A percentile compares a stretch with the other conserved stretches of the same genome.
Evolutionary conservation across 371 early-diverging fungal species (phyloP).

Genomic region (Lichtheimia ramosa): DNA sequence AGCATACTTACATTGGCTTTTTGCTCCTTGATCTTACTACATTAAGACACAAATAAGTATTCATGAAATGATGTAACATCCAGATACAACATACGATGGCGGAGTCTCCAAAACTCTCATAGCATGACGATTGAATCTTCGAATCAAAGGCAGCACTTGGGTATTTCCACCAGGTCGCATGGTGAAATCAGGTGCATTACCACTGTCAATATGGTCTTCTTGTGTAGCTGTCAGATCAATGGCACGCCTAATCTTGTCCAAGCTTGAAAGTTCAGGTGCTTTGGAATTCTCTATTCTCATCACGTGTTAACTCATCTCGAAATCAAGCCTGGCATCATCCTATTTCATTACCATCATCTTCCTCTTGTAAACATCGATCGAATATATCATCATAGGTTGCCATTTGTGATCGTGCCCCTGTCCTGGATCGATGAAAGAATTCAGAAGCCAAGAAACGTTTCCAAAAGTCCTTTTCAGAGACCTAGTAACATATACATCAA

Average conservation of each 20-base stretch:
- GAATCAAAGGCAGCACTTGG: conserved; percentile 77
- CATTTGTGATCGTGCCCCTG: conserved; percentile 55
- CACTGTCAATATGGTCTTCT: conserved; percentile 79
- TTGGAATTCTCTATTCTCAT: conserved; percentile 35
- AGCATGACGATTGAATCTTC: conserved; percentile 89
- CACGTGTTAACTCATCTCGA: background rate
- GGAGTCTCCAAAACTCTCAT: conserved; percentile 72
- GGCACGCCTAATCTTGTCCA: conserved; percentile 61
- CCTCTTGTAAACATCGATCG: conserved; percentile 78
- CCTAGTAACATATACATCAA: conserved; percentile 23
- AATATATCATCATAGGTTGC: conserved; percentile 82
- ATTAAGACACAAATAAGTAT: background rate
- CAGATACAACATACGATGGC: conserved; percentile 22
- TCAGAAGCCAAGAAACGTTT: conserved; percentile 83
- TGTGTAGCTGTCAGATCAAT: conserved; percentile 81
- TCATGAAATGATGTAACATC: background rate
- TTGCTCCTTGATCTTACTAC: conserved; percentile 2
- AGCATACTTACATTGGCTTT: background rate
- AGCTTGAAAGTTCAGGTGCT: conserved; percentile 51
- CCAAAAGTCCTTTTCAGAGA: conserved; percentile 87
- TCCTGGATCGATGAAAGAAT: conserved; percentile 83
- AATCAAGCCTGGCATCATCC: background rate
- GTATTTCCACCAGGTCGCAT: conserved; percentile 77
- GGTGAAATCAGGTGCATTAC: conserved; percentile 85
- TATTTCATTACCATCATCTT: conserved; percentile 61